Evolutionary conservation across 345 rosid species (phyloP), one percentile per base, ranked within the genome.

Genomic region (Noccaea caerulescens): DNA sequence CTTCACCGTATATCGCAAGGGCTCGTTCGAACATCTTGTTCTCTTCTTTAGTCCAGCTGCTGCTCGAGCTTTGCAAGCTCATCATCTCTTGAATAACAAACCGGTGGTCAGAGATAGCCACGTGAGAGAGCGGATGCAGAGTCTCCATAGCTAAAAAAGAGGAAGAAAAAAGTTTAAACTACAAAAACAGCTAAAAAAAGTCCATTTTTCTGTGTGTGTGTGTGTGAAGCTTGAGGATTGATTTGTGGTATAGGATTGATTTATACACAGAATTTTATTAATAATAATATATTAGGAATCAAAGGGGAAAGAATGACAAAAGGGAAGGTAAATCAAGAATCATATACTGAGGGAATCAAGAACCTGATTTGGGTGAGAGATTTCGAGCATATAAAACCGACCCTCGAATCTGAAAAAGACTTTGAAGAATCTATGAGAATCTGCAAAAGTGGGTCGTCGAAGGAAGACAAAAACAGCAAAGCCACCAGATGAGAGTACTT

Each of bases 11-110:
- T 9, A 85, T 76, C 0, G 97, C 97, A 39, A 91, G 83, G 58
- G 91, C 97, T 61, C 85, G 85, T 79, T 91, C 97, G 33, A 91
- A 91, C 66, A 33, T 68, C 80, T 91, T 87, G 86, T 88, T 91
- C 82, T 91, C 93, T 46, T 88, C 97, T 77, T 60, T 82, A 36
- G 84, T 85, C 97, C 97, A 91, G 56, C 16, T 34, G 6, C 32
- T 73, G 78, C 77, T 78, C 25, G 54, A 55, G 42, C 64, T 58
- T 43, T 58, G 64, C 14, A 66, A 53, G 58, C 47, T 76, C 61
- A 58, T 44, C 56, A 23, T 49, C 39, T 78, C 76, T 39, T 72
- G 64, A 57, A 52, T 57, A 37, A 69, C 61, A 76, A 69, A 69
- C 39, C 70, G 74, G n/a, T 82, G 72, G 50, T 67, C 51, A 7